Conservation (phyloP, 495 filamentous ascomycete species). For the Annulohypoxylon bovei region DNA sequence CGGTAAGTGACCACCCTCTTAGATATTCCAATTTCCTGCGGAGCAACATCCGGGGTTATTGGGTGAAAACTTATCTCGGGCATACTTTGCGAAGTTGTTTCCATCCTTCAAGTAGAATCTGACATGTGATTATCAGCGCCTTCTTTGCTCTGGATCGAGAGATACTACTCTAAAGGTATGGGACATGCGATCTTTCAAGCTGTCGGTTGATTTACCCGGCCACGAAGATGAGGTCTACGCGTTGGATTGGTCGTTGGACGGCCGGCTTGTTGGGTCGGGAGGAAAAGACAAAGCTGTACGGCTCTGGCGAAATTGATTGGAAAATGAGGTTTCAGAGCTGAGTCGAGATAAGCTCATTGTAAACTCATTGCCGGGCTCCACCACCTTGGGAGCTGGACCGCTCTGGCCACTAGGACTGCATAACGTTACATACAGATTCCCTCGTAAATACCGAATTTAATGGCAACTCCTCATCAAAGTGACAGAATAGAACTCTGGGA, state of each 20-base stretch:
- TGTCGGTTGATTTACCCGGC: conserved; percentile 86
- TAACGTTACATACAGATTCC: conserved; percentile 9
- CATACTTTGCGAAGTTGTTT: neutral
- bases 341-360: conserved; percentile 36
- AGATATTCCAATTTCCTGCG: neutral
- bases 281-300: conserved; percentile 92
- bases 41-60: neutral
- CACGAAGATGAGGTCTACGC: conserved; percentile 96
- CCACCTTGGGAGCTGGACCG: conserved; percentile 7
- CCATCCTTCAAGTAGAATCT: neutral
- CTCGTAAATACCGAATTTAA: conserved; percentile 4
- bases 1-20: conserved; percentile 45
- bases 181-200: conserved; percentile 85
- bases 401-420: conserved; percentile 16
- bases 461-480: conserved; percentile 12
- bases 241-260: conserved; percentile 89
- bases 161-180: conserved; percentile 96
- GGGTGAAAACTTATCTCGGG: neutral
- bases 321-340: conserved; percentile 16
- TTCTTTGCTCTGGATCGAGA: conserved; percentile 86
- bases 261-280: conserved; percentile 83
- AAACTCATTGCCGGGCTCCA: conserved; percentile 23
- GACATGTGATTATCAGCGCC: conserved; percentile 52
- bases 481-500: conserved; percentile 10
- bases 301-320: conserved; percentile 73